Percentiles rank a stretch among this genome's conserved stretches.
Conservation (phyloP, 148 eudicot species). For the Gaultheria prostrata region DNA sequence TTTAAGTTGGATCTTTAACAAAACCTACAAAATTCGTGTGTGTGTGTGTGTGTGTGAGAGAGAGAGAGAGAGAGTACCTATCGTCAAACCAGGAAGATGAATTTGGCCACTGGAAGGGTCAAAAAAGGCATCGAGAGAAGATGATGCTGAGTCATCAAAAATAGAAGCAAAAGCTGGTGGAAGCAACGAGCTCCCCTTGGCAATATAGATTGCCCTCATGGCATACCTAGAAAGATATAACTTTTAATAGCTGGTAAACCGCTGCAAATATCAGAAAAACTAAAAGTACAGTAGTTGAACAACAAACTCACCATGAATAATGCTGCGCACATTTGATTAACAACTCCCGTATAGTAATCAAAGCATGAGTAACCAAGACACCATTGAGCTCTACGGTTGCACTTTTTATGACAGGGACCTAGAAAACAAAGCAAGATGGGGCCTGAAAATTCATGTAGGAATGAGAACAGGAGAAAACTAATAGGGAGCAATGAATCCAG, state of each 20-base stretch:
- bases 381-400: constrained; percentile 91
- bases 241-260: constrained; percentile 16
- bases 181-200: constrained; percentile 93
- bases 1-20: too few relatives aligned
- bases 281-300: constrained; percentile 10
- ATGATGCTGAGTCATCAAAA: constrained; percentile 94
- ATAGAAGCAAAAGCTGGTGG: constrained; percentile 95
- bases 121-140: constrained; percentile 94
- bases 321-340: constrained; percentile 86
- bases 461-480: constrained; percentile 5
- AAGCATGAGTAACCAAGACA: constrained; percentile 89
- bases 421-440: constrained; percentile 12
- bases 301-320: constrained; percentile 76
- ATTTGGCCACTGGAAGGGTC: constrained; percentile 85
- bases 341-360: constrained; percentile 78
- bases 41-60: neutral
- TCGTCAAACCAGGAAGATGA: constrained; percentile 83
- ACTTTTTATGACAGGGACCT: constrained; percentile 82
- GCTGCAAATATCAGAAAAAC: neutral
- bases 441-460: neutral
- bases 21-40: neutral
- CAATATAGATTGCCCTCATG: constrained; percentile 95
- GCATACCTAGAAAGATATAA: constrained; percentile 59
- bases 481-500: neutral
- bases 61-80: constrained; percentile 46